Evolutionary conservation across 768 basidiomycete species (phyloP), one percentile per base, ranked within the genome.

Genomic region (Hericium erinaceus): DNA sequence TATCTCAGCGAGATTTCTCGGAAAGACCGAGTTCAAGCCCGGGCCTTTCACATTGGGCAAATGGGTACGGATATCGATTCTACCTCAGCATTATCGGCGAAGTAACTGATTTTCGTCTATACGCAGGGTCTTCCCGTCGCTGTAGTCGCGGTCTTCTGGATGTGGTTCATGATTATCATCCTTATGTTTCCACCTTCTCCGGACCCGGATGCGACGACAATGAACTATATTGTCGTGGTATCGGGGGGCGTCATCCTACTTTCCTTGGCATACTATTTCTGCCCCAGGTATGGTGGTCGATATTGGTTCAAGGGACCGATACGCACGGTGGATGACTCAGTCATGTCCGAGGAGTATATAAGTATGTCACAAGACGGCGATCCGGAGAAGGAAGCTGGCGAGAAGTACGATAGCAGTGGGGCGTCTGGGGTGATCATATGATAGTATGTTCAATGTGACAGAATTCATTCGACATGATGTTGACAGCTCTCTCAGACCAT

Each of bases 211-310:
- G 69, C 70, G 3, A 52, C 66, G 13, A 64, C 64, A n/a, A 75
- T 75, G 73, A 75, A 76, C 61, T 76, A 74, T 59, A 65, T 69
- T 13, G 60, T 64, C 8, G 67, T 73, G 37, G 73, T 76, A 22
- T 60, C 67, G 18, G 69, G 67, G 10, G 74, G 64, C 4, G 68
- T 70, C 44, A 65, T 73, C 57, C 38, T 61, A 9, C 70, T 75
- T 26, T 72, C 67, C 39, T 60, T 68, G 26, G 59, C 48, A 26
- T 61, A 61, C n/a, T 58, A 54, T 44, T 56, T 48, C 48, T 56
- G 48, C 26, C 55, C 55, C 3, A 48, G 39, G 11, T 56, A 48
- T n/a, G 55, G 55, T 18, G 55, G 48, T 12, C 16, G 24, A 11
- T 26, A 56, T 33, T 56, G 55, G 55, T 56, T 56, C 13, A 24